Conservation (phyloP, 208 protist genomes). For the Leishmania turanica region DNA sequence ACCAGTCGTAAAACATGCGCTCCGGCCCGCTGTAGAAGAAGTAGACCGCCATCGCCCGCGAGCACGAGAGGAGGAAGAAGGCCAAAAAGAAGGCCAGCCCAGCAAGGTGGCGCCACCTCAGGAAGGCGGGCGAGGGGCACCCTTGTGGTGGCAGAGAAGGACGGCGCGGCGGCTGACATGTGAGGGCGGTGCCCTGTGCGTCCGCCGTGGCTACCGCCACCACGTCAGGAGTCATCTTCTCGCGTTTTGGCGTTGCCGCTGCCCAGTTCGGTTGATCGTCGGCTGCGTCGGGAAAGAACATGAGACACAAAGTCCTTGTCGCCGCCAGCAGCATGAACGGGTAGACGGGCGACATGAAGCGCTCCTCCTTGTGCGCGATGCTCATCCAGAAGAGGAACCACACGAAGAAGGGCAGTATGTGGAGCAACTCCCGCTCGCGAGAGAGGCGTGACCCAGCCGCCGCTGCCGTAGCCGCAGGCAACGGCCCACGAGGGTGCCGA, state of each 20-base stretch:
- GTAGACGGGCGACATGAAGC: slow-evolving; percentile 94
- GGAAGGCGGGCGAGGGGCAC: neutral
- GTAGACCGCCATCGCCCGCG: slow-evolving; percentile 62
- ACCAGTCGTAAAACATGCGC: slow-evolving; percentile 59
- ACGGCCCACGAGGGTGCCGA: neutral
- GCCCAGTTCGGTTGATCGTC: neutral
- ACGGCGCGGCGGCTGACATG: neutral
- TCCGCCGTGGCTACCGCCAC: no score
- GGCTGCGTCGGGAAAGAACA: slow-evolving; percentile 23
- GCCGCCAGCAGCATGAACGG: slow-evolving; percentile 90
- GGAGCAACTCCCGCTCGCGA: slow-evolving; percentile 47
- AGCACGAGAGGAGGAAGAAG: slow-evolving; percentile 62
- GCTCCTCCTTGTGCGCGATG: slow-evolving; percentile 96
- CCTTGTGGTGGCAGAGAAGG: neutral
- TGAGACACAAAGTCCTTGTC: slow-evolving; percentile 47
- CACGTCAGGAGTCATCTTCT: no score
- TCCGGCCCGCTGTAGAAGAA: slow-evolving; percentile 81
- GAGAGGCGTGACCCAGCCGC: slow-evolving; percentile 10
- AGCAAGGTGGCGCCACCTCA: slow-evolving; percentile 5
- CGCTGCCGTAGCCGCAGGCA: neutral
- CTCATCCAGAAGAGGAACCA: slow-evolving; percentile 90
- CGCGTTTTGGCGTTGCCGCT: no score
- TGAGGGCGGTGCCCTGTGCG: neutral
- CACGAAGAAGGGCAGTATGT: slow-evolving; percentile 82
- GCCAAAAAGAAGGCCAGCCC: slow-evolving; percentile 44